These are phyloP conservation scores for Rhytidhysteron rufulum DNA, from an alignment of 2,329 filamentous ascomycete species.

Conservation along the genomic window DNA sequence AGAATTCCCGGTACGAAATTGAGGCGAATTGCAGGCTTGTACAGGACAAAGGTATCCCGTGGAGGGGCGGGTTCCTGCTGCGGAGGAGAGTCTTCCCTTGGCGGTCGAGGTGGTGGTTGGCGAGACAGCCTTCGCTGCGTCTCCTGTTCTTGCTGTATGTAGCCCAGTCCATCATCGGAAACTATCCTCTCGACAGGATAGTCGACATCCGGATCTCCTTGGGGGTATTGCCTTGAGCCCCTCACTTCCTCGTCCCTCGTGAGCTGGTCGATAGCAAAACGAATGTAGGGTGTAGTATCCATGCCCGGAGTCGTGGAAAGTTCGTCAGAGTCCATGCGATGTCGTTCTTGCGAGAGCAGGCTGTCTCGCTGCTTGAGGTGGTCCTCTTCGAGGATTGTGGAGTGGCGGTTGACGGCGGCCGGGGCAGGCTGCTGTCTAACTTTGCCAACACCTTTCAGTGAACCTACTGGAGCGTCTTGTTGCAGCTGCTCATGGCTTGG, in stretches of 20 bases:
- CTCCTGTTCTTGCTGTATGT: constrained; percentile 29
- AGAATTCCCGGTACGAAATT: constrained; percentile 70
- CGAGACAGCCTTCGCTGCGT: constrained; percentile 25
- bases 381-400: constrained; percentile 25
- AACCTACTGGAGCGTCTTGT: constrained; percentile 26
- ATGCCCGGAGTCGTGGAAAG: constrained; percentile 57
- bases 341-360: constrained; percentile 15
- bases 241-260: constrained; percentile 67
- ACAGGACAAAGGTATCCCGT: constrained; percentile 46
- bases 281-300: constrained; percentile 83
- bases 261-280: constrained; percentile 83
- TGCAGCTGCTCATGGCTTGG: constrained; percentile 36
- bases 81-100: constrained; percentile 6
- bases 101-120: constrained; percentile 14
- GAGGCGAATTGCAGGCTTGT: constrained; percentile 49
- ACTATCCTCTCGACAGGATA: constrained; percentile 52
- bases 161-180: constrained; percentile 35
- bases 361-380: constrained; percentile 20
- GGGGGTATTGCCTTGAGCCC: constrained; percentile 49
- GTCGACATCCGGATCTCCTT: constrained; percentile 29
- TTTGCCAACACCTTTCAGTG: constrained; percentile 28
- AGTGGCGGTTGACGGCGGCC: constrained; percentile 8
- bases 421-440: constrained; percentile 19
- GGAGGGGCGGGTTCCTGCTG: constrained; percentile 5
- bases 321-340: constrained; percentile 30